Evolutionary conservation across 78 protist genomes (phyloP).

Genomic region (Pelomyxa schiedti): DNA sequence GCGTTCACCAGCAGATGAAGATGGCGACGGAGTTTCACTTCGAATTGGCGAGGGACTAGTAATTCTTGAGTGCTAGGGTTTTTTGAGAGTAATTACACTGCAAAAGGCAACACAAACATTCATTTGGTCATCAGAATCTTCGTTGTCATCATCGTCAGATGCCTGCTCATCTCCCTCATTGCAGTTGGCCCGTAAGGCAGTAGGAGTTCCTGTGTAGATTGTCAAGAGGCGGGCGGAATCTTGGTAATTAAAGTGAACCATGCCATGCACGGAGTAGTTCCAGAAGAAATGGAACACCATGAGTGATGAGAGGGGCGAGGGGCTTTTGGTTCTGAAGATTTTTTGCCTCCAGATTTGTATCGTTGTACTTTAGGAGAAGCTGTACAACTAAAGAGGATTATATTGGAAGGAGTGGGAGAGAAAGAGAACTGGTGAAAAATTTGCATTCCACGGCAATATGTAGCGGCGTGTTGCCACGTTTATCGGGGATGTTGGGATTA

Average conservation of each 20-base stretch:
- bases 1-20: background rate
- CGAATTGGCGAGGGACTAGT: too few relatives aligned
- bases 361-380: background rate
- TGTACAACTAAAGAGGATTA: background rate
- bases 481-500: constrained; percentile 29
- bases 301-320: background rate
- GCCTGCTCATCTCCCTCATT: too few relatives aligned
- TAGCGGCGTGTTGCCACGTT: constrained; percentile 51
- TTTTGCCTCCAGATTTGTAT: background rate
- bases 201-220: background rate
- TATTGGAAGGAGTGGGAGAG: background rate
- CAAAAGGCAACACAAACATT: too few relatives aligned
- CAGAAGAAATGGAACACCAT: background rate
- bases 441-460: constrained; percentile 29
- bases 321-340: background rate
- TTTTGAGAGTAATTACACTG: too few relatives aligned
- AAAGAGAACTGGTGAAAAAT: background rate
- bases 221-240: background rate
- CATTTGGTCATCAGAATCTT: too few relatives aligned
- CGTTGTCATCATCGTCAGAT: too few relatives aligned
- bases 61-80: too few relatives aligned
- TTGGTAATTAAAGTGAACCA: background rate
- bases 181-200: background rate
- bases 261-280: background rate
- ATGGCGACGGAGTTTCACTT: background rate